Evolutionary conservation across 23 red algal genomes (phyloP).

Genomic region (Pyropia yezoensis): DNA sequence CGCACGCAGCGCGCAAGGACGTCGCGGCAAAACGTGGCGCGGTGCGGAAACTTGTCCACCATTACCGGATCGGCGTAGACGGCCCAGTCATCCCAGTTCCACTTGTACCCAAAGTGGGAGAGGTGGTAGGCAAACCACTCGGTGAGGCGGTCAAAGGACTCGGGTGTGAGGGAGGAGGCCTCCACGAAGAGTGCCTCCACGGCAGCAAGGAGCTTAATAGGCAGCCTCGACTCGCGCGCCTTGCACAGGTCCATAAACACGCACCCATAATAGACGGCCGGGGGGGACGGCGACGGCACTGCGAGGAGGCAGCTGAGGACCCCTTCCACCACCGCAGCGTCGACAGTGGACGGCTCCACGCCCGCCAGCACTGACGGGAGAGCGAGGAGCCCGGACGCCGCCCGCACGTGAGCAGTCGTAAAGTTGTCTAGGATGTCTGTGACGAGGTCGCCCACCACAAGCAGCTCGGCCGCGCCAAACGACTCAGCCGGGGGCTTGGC

Average conservation of each 20-base stretch:
- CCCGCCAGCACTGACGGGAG: conserved; percentile 27
- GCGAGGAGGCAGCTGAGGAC: conserved; percentile 65
- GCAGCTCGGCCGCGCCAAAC: background rate
- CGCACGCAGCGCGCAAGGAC: conserved; percentile 51
- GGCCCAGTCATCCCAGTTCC: conserved; percentile 94
- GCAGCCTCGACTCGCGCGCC: conserved; percentile 64
- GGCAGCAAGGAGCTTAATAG: conserved; percentile 64
- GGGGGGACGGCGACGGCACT: conserved; percentile 31
- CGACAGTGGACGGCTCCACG: conserved; percentile 4
- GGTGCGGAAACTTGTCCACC: conserved; percentile 54
- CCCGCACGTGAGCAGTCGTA: conserved; percentile 26
- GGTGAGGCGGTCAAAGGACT: conserved; percentile 73
- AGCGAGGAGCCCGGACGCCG: conserved; percentile 32
- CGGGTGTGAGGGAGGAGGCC: conserved; percentile 47
- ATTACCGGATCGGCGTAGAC: conserved; percentile 48
- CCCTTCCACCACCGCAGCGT: conserved; percentile 57
- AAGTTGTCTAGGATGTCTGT: conserved; percentile 72
- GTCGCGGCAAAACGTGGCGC: conserved; percentile 70
- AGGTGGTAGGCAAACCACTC: conserved; percentile 96
- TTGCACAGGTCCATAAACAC: conserved; percentile 90
- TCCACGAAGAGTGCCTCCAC: conserved; percentile 74
- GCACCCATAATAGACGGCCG: conserved; percentile 69
- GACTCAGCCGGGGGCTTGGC: too few species aligned
- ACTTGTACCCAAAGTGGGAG: conserved; percentile 87
- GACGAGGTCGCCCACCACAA: conserved; percentile 24